These are phyloP conservation scores for Iris pallida DNA, from an alignment of 116 monocot species.

Conservation along the genomic window DNA sequence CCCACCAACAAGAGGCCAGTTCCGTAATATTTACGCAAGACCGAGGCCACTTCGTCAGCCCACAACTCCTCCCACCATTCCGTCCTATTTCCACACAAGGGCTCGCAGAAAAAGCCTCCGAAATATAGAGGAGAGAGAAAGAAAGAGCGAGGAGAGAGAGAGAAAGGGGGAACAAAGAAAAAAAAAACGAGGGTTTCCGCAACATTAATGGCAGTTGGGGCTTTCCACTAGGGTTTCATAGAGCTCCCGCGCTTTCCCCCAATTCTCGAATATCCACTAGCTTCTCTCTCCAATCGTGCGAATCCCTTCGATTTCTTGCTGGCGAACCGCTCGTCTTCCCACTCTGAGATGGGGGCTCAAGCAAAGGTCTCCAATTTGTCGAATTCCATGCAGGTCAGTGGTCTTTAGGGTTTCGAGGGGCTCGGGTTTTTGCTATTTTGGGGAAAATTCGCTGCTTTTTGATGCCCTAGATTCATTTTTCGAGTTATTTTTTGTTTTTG, in stretches of 20 bases:
- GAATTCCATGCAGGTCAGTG: conserved; percentile 26
- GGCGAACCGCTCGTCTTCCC: too few species aligned
- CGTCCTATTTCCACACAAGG: too few species aligned
- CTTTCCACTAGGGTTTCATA: conserved; percentile 1
- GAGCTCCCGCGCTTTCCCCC: background rate
- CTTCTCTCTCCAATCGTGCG: background rate
- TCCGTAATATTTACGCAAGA: too few species aligned
- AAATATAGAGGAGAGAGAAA: background rate
- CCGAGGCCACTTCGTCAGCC: too few species aligned
- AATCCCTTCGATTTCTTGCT: background rate
- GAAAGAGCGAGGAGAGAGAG: background rate
- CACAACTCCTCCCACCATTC: too few species aligned
- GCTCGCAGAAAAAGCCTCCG: too few species aligned
- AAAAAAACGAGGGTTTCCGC: background rate
- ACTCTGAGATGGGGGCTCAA: conserved; percentile 9
- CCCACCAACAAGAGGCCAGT: too few species aligned
- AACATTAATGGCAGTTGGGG: conserved; percentile 22
- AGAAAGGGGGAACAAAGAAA: background rate
- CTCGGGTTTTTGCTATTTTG: background rate
- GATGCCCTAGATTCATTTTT: conserved; percentile 23
- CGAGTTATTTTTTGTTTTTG: background rate
- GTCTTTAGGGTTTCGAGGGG: background rate
- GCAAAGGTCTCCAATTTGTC: conserved; percentile 12
- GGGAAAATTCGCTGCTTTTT: background rate
- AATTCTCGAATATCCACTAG: background rate